Evolutionary conservation across 1,284 basidiomycete species (phyloP), one percentile per base, ranked within the genome.

Genomic region (Ustilago shanxiensis): DNA sequence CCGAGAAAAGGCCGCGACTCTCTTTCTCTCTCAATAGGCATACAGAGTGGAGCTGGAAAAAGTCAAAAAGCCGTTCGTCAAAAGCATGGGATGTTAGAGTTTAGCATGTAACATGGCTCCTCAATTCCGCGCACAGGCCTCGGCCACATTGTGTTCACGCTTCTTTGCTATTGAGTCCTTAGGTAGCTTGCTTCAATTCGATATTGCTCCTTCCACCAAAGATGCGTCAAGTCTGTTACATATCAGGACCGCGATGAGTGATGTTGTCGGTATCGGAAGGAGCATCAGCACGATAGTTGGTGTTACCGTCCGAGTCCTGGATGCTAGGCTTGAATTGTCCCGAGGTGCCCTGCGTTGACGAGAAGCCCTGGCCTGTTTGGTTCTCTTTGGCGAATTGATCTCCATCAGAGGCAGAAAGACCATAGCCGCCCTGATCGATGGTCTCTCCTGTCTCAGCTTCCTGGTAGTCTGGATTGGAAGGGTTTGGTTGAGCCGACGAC

Each of bases 311-410:
- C 53, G 72, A 69, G 45, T 70, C 72, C 37, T 75, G 64, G 1
- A 67, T 53, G 64, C 72, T 75, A 4, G 67, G 72, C 54, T 75
- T 28, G 37, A 75, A 71, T 37, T 75, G 72, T 33, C 72, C 72
- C 13, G 45, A 66, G 8, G 62, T 58, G 5, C 29, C n/a, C 26
- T 61, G 47, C 1, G 58, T 61, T 28, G 70, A 72, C 16, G 63
- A 65, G 63, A 75, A 75, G 33, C 72, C 72, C 16, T 67, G 64
- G 18, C 72, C 72, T 1, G 72, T 75, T 54, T 75, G 72, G 45
- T 75, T 75, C 59, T 67, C 67, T 13, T 58, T 66, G 0, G 72
- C 56, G 41, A 75, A 75, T 31, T 75, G 67, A 51, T 75, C 72
- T 4, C 72, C 67, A 10, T 67, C 72, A 2, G 72, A 75, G 13